Evolutionary conservation across 176 grass and related monocot genomes (phyloP).

Genomic region (Eragrostis curvula): DNA sequence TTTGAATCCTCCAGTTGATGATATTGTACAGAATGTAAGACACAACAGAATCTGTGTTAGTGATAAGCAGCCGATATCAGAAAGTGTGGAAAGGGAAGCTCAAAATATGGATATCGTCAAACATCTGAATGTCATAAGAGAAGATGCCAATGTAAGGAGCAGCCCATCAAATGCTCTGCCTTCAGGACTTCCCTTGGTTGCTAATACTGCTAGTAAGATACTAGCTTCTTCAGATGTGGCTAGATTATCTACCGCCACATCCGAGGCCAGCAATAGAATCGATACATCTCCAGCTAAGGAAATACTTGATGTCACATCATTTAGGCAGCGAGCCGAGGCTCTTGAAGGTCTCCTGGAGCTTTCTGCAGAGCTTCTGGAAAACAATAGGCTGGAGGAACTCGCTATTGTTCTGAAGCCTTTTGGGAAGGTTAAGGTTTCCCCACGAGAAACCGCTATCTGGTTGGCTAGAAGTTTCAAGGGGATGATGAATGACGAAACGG

Average conservation of each 20-base stretch:
- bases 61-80: conserved; percentile 48
- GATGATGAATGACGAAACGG: conserved; percentile 87
- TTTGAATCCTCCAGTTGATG: conserved; percentile 57
- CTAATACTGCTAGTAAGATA: conserved; percentile 39
- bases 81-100: conserved; percentile 34
- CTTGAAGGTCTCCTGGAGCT: conserved; percentile 95
- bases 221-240: conserved; percentile 30
- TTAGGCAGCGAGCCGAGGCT: conserved; percentile 93
- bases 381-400: conserved; percentile 82
- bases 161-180: conserved; percentile 39
- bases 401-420: conserved; percentile 96
- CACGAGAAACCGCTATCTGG: conserved; percentile 95
- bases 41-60: conserved; percentile 48
- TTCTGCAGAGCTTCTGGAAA: conserved; percentile 82
- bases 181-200: conserved; percentile 27
- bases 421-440: conserved; percentile 96
- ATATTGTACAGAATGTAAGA: conserved; percentile 54
- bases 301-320: conserved; percentile 89
- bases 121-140: conserved; percentile 59
- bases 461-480: conserved; percentile 98
- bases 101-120: conserved; percentile 47
- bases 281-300: conserved; percentile 68
- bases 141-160: conserved; percentile 57
- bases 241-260: conserved; percentile 21
- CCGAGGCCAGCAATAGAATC: conserved; percentile 25